These are phyloP conservation scores for Macrotyloma uniflorum DNA, from an alignment of 306 rosid species.

Conservation along the genomic window DNA sequence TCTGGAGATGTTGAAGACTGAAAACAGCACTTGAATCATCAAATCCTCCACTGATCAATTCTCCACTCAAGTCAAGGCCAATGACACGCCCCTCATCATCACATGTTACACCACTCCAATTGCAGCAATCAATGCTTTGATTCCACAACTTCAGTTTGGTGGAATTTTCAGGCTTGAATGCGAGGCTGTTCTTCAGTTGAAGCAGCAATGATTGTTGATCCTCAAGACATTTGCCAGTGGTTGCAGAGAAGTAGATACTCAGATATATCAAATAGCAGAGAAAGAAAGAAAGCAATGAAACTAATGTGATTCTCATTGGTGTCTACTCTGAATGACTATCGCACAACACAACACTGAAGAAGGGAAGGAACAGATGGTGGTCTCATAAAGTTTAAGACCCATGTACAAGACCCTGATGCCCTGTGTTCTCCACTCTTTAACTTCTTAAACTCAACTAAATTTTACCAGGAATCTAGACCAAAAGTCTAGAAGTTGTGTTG, in stretches of 20 bases:
- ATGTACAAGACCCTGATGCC: conserved; percentile 33
- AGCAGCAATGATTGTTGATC: conserved; percentile 53
- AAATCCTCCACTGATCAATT: conserved; percentile 41
- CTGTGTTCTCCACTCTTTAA: conserved; percentile 11
- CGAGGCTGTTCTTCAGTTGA: conserved; percentile 48
- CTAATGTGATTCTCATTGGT: conserved; percentile 43
- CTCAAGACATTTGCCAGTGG: conserved; percentile 43
- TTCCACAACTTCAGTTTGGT: conserved; percentile 47
- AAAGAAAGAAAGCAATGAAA: conserved; percentile 40
- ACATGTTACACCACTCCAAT: conserved; percentile 60
- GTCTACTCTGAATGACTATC: conserved; percentile 8
- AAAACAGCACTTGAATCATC: conserved; percentile 40
- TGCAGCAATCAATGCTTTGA: conserved; percentile 38
- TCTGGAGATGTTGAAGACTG: conserved; percentile 37
- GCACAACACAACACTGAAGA: conserved; percentile 16
- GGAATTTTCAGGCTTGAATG: background rate
- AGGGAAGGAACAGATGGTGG: background rate
- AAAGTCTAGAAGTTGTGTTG: conserved; percentile 3
- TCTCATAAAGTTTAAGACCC: conserved; percentile 23
- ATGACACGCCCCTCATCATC: conserved; percentile 23
- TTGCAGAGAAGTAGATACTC: conserved; percentile 12
- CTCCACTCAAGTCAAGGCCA: conserved; percentile 45
- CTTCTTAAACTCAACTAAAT: background rate
- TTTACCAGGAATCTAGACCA: background rate
- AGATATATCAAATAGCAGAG: conserved; percentile 24